A percentile compares a stretch with the other conserved stretches of the same genome.
Evolutionary conservation across 306 rosid genomes (phyloP).

Genomic region (Quercus alba): DNA sequence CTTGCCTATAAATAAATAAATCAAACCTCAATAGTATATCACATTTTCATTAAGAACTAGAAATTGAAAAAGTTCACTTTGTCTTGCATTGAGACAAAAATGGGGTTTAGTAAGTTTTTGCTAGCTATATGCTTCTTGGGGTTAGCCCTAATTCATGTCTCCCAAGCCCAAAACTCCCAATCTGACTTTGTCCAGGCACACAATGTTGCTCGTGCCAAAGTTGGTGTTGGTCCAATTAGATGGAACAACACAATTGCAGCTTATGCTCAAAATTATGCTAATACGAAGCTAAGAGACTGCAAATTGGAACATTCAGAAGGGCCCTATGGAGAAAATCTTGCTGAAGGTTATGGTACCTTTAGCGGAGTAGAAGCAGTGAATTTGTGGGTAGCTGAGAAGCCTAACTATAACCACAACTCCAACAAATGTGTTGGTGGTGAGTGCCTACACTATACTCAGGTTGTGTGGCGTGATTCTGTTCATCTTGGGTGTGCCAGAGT

Average conservation of each 20-base stretch:
- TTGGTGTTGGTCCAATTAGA: slow-evolving; percentile 50
- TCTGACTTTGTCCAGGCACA: slow-evolving; percentile 51
- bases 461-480: slow-evolving; percentile 13
- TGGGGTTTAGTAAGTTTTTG: neutral
- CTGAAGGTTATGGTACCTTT: slow-evolving; percentile 38
- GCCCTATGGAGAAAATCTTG: slow-evolving; percentile 61
- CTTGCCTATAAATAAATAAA: neutral
- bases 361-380: slow-evolving; percentile 38
- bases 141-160: neutral
- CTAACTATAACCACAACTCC: slow-evolving; percentile 27
- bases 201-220: slow-evolving; percentile 47
- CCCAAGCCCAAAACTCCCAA: slow-evolving; percentile 22
- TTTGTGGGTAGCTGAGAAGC: slow-evolving; percentile 62
- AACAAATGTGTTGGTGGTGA: neutral
- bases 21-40: neutral
- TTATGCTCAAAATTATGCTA: slow-evolving; percentile 58
- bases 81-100: neutral
- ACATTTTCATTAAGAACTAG: neutral
- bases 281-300: slow-evolving; percentile 30
- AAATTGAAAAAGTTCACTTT: neutral
- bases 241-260: slow-evolving; percentile 50
- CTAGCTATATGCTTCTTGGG: neutral
- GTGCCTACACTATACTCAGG: slow-evolving; percentile 27
- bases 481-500: slow-evolving; percentile 17
- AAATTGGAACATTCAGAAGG: slow-evolving; percentile 57